phyloP scores from a whole-genome alignment of 2,329 filamentous ascomycete genomes.

The Neonectria magnoliae region DNA sequence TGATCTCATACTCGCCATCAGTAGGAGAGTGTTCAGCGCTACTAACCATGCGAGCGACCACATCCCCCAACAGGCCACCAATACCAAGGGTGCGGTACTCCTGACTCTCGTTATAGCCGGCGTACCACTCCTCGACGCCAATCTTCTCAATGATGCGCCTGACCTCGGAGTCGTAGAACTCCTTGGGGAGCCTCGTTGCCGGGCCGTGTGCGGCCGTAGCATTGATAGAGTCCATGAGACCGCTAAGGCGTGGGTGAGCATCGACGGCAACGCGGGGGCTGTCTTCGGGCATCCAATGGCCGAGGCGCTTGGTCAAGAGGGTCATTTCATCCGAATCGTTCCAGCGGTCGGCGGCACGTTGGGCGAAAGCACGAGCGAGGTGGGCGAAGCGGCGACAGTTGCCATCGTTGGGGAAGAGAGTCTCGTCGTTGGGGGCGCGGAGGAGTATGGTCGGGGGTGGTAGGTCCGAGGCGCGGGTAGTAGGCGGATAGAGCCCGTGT shows the following conservation, averaged over 20 bases:
- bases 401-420: constrained; percentile 80
- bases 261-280: constrained; percentile 80
- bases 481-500: constrained; percentile 75
- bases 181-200: constrained; percentile 78
- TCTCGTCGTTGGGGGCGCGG: constrained; percentile 75
- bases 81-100: constrained; percentile 94
- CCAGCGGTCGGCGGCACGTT: constrained; percentile 77
- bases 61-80: constrained; percentile 83
- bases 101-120: constrained; percentile 81
- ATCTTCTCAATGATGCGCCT: constrained; percentile 78
- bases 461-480: constrained; percentile 57
- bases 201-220: constrained; percentile 82
- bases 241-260: constrained; percentile 82
- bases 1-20: constrained; percentile 63
- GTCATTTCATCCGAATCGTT: constrained; percentile 83
- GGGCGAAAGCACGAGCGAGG: constrained; percentile 75
- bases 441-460: constrained; percentile 72
- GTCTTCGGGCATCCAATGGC: constrained; percentile 85
- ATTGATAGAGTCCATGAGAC: constrained; percentile 95
- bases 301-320: constrained; percentile 80
- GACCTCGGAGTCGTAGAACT: constrained; percentile 85
- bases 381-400: constrained; percentile 78
- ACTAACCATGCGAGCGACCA: constrained; percentile 79
- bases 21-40: constrained; percentile 67
- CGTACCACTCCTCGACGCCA: constrained; percentile 91